phyloP scores from a whole-genome alignment of 768 basidiomycete species.

The Agrocybe praecox region DNA sequence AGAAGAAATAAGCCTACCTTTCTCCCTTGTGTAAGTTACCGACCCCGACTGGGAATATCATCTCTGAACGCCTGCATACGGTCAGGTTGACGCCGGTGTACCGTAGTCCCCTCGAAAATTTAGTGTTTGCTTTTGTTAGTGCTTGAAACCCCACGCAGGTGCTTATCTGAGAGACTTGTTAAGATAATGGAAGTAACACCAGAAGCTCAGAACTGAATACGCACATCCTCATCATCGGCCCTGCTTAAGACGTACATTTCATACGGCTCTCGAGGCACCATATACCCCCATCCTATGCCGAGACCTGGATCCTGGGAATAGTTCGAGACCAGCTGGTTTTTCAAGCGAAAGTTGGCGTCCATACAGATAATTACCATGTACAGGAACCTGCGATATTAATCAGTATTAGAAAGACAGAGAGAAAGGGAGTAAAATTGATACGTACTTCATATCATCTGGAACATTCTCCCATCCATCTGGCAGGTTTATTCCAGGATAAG shows the following conservation, averaged over 20 bases:
- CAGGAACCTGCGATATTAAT: constrained; percentile 10
- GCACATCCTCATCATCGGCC: constrained; percentile 9
- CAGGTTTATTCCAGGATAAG: constrained; percentile 31
- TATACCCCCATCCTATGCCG: constrained; percentile 9
- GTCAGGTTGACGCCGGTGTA: neutral
- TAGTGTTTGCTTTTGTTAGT: neutral
- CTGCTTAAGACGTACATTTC: constrained; percentile 10
- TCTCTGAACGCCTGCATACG: neutral
- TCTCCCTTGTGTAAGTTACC: neutral
- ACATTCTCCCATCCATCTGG: constrained; percentile 20
- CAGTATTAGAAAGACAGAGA: neutral
- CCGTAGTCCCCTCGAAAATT: neutral
- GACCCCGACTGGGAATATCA: neutral
- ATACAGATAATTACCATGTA: constrained; percentile 8
- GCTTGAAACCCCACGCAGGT: neutral
- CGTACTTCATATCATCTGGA: neutral
- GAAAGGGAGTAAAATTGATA: neutral
- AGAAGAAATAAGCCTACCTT: neutral
- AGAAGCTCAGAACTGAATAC: neutral
- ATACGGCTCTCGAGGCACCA: constrained; percentile 5
- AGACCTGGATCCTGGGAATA: constrained; percentile 12
- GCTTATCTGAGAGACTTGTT: neutral
- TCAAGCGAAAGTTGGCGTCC: constrained; percentile 14
- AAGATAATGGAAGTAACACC: neutral
- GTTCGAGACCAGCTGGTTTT: constrained; percentile 11